These are phyloP conservation scores for Starmerella sp. DNA, from an alignment of 805 yeast species.

Conservation along the genomic window DNA sequence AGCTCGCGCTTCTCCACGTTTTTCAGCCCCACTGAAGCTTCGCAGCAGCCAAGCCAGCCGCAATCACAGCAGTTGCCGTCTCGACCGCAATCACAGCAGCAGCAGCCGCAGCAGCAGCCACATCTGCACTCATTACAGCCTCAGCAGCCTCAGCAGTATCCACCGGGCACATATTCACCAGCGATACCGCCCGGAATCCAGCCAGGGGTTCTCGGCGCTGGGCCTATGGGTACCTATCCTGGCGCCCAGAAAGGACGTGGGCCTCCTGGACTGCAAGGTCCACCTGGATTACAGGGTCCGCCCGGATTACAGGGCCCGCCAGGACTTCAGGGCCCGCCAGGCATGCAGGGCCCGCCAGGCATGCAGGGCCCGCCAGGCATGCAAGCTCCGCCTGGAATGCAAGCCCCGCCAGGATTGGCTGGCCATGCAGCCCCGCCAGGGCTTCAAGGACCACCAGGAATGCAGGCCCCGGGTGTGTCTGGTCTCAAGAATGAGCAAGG, in stretches of 20 bases:
- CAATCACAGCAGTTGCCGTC: not conserved
- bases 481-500: not conserved
- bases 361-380: not conserved
- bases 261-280: not conserved
- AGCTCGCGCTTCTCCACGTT: conserved; percentile 20
- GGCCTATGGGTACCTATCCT: not conserved
- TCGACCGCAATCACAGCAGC: not conserved
- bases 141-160: not conserved
- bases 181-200: conserved; percentile 4
- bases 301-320: not conserved
- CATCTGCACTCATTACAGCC: not conserved
- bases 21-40: conserved; percentile 3
- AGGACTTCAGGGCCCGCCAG: not conserved
- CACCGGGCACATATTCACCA: not conserved
- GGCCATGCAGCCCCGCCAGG: not conserved
- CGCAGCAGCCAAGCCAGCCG: not conserved
- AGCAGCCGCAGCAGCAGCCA: not conserved
- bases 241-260: not conserved
- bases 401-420: not conserved
- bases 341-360: not conserved
- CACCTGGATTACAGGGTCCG: not conserved
- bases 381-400: conserved; percentile 2
- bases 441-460: not conserved
- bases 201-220: not conserved
- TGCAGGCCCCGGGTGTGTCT: not conserved